phyloP scores from a whole-genome alignment of 352 stramenopile genomes.

The Pythium folliculosum region DNA sequence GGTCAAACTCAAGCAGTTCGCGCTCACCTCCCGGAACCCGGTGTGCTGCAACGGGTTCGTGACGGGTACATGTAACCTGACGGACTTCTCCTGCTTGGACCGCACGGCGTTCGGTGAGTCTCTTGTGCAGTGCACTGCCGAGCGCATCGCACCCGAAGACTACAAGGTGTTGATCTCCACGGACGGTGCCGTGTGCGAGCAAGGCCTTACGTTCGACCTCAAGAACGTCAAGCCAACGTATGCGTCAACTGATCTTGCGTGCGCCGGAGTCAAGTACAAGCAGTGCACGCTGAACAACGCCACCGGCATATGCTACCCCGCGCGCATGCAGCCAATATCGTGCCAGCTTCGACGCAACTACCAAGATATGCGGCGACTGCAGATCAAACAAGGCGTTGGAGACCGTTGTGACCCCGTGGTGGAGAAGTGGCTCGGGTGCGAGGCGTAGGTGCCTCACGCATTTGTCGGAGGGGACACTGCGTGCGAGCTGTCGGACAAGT shows the following conservation, averaged over 20 bases:
- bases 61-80: constrained; percentile 10
- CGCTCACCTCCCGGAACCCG: background rate
- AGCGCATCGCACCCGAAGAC: background rate
- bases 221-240: constrained; percentile 5
- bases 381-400: constrained; percentile 22
- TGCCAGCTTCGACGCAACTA: constrained; percentile 1
- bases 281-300: constrained; percentile 3
- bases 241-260: constrained; percentile 7
- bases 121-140: background rate
- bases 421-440: constrained; percentile 23
- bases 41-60: constrained; percentile 31
- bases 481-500: too few relatives aligned
- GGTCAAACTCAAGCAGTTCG: background rate
- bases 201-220: constrained; percentile 13
- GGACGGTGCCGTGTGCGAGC: constrained; percentile 1
- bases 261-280: constrained; percentile 25
- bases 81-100: constrained; percentile 6
- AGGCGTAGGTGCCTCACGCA: background rate
- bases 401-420: constrained; percentile 19
- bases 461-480: too few relatives aligned
- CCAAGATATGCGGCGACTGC: constrained; percentile 5
- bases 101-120: constrained; percentile 9
- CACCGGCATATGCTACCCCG: constrained; percentile 23
- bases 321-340: constrained; percentile 10
- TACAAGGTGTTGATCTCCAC: background rate